Percentiles rank a stretch among this genome's conserved stretches.
These are phyloP conservation scores for Plasmodium gonderi DNA, from an alignment of 169 alveolate species.

Conservation along the genomic window DNA sequence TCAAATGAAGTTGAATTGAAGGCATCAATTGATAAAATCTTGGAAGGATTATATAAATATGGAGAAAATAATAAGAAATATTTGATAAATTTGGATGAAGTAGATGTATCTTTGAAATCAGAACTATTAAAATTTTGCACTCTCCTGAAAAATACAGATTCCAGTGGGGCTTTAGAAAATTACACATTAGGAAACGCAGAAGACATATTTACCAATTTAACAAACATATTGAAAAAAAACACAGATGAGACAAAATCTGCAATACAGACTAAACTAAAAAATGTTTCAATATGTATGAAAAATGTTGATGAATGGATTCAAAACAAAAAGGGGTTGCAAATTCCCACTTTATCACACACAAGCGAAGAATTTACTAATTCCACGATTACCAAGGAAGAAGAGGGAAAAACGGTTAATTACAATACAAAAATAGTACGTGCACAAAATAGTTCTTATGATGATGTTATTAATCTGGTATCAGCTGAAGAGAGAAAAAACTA, in stretches of 20 bases:
- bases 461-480: background rate
- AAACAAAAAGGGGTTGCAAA: background rate
- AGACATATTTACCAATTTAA: background rate
- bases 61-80: background rate
- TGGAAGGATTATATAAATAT: background rate
- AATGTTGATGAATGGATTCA: constrained; percentile 2
- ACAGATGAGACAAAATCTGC: background rate
- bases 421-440: too few relatives aligned
- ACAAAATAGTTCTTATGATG: background rate
- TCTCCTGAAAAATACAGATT: background rate
- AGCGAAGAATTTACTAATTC: background rate
- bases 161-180: constrained; percentile 6
- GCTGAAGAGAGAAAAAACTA: background rate
- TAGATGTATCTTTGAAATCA: background rate
- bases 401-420: background rate
- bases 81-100: background rate
- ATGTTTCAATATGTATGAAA: constrained; percentile 5
- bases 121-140: background rate
- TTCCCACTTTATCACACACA: background rate
- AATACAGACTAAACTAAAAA: background rate
- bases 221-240: background rate
- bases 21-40: background rate
- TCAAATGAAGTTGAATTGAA: background rate
- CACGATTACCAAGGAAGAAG: background rate
- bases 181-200: background rate